A percentile compares a stretch with the other conserved stretches of the same genome.
Conservation (phyloP, 306 rosid species). For the Arachis stenosperma region DNA sequence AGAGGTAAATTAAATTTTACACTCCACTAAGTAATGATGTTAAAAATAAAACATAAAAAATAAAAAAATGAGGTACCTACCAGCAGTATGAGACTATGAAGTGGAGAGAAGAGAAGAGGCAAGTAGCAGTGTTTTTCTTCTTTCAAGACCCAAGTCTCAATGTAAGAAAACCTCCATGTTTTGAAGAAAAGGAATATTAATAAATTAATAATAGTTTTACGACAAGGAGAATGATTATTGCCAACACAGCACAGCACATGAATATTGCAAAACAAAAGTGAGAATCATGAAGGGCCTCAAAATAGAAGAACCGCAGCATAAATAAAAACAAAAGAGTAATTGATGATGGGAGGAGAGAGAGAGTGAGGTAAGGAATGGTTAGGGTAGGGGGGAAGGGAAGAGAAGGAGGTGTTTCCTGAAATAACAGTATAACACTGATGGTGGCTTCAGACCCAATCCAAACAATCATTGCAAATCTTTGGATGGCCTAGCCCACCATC, state of each 20-base stretch:
- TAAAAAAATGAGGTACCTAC: too few relatives aligned
- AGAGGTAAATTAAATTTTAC: slow-evolving; percentile 28
- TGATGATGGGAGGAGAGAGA: slow-evolving; percentile 34
- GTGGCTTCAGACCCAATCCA: slow-evolving; percentile 87
- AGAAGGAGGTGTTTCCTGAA: too few relatives aligned
- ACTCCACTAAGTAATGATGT: slow-evolving; percentile 15
- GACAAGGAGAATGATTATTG: slow-evolving; percentile 55
- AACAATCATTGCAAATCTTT: slow-evolving; percentile 99
- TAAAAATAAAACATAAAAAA: too few relatives aligned
- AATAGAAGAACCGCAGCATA: slow-evolving; percentile 45
- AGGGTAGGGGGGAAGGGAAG: too few relatives aligned
- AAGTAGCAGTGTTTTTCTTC: slow-evolving; percentile 2
- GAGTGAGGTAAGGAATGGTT: slow-evolving; percentile 34
- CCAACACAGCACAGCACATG: slow-evolving; percentile 63
- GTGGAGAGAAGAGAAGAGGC: slow-evolving; percentile 15
- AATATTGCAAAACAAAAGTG: slow-evolving; percentile 42
- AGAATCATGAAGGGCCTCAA: slow-evolving; percentile 46
- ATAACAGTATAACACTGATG: slow-evolving; percentile 44
- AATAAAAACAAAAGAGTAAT: slow-evolving; percentile 56
- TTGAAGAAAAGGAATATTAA: slow-evolving; percentile 39
- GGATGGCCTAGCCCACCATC: slow-evolving; percentile 97
- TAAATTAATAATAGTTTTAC: slow-evolving; percentile 29
- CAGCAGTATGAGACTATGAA: background rate
- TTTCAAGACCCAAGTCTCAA: slow-evolving; percentile 34
- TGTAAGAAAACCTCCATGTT: slow-evolving; percentile 39